Evolutionary conservation across 1,284 basidiomycete species (phyloP).

Genomic region (Ganoderma lucidum): DNA sequence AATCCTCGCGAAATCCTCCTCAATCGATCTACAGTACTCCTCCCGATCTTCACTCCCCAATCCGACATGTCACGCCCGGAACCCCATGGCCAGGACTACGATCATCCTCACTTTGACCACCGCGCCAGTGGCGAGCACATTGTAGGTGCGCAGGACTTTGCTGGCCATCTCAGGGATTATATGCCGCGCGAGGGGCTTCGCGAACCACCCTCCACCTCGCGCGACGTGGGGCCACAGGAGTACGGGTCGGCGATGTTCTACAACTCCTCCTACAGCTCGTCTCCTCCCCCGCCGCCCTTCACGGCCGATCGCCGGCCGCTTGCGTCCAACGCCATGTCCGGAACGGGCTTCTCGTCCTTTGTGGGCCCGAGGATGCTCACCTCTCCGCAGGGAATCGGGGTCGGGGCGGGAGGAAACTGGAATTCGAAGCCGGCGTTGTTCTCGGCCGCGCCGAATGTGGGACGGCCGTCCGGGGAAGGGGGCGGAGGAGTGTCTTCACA

Average conservation of each 20-base stretch:
- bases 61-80: conserved; percentile 50
- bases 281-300: conserved; percentile 32
- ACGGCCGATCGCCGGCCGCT: conserved; percentile 35
- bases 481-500: conserved; percentile 36
- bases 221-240: conserved; percentile 31
- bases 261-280: conserved; percentile 29
- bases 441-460: conserved; percentile 32
- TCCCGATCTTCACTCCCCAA: conserved; percentile 38
- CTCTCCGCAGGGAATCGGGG: conserved; percentile 34
- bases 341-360: conserved; percentile 35
- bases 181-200: conserved; percentile 27
- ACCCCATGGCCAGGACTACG: conserved; percentile 51
- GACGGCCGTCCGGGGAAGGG: conserved; percentile 32
- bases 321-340: conserved; percentile 27
- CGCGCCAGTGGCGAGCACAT: conserved; percentile 31
- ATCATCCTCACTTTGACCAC: conserved; percentile 44
- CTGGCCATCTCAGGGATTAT: conserved; percentile 27
- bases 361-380: conserved; percentile 36
- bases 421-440: conserved; percentile 32
- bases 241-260: conserved; percentile 27
- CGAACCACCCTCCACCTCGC: conserved; percentile 21
- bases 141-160: conserved; percentile 30
- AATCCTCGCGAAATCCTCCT: conserved; percentile 28
- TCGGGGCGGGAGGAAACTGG: conserved; percentile 33
- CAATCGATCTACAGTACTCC: conserved; percentile 31